Base-by-base conservation (phyloP, 495 filamentous ascomycete species). In the Penicillium macrosclerotiorum region DNA sequence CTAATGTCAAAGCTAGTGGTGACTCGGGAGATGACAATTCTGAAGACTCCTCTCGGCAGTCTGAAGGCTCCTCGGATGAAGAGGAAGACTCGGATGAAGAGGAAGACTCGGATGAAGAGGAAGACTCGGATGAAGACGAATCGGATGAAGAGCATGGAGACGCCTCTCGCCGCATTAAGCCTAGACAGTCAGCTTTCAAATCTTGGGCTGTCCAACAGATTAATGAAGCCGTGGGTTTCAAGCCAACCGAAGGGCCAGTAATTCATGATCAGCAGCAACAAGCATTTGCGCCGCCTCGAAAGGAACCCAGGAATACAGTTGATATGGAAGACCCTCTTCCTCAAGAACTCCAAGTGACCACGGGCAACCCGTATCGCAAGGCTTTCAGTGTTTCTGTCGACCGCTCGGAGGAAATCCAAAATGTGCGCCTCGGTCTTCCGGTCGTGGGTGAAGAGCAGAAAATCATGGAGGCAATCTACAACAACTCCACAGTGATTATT, bases 381-480 rank as follows among this genome's bases (percentile, higher is more conserved):
- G 84, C 84, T 2, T 93, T 79, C 59, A 86, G 77, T 53, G 84
- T 96, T 17, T 54, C 75, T 2, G 86, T 98, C 3, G 67, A 82
- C 18, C 80, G 94, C 42, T 63, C 79, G 12, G 67, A 78, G 8
- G 84, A 86, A 3, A 88, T 97, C 12, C 88, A 96, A 59, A 75
- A 77, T 26, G 78, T 80, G 7, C 84, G 93, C 26, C 69, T 90
- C n/a, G 78, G 84, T 17, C 73, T 98, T 23, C 93, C 93, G 0
- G 85, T 98, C 4, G 90, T 96, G 20, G 86, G 87, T 1, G 93
- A 97, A 58, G 93, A 98, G 59, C 93, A 97, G 56, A 90, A 86
- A 54, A 95, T 98, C 17, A 98, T 98, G 93, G 93, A 98, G 72
- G 90, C 91, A 3, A 90, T 97, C 13, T 81, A 94, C 60, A 89